Conservation (phyloP, 441 rosid species). For the Populus hybrid region DNA sequence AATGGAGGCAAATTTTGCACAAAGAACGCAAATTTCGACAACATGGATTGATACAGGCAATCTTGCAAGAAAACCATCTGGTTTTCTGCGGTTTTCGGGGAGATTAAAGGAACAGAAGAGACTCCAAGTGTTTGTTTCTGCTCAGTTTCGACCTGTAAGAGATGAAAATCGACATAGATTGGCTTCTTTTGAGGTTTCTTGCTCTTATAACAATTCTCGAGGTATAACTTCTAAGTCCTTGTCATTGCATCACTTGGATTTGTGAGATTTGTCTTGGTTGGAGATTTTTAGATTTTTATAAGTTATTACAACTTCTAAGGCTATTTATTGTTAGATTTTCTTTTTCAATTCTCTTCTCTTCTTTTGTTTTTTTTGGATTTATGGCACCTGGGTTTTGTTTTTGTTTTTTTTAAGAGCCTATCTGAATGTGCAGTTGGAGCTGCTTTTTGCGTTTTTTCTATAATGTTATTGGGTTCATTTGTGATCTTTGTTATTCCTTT, state of each 20-base stretch:
- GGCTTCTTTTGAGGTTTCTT: slow-evolving; percentile 38
- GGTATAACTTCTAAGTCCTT: slow-evolving; percentile 36
- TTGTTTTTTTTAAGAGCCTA: background rate
- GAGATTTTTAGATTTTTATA: background rate
- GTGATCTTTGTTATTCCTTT: background rate
- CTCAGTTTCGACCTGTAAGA: slow-evolving; percentile 33
- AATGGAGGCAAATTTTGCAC: slow-evolving; percentile 57
- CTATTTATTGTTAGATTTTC: background rate
- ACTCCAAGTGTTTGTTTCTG: slow-evolving; percentile 37
- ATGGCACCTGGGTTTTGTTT: background rate
- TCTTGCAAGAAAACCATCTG: slow-evolving; percentile 24
- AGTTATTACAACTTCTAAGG: background rate
- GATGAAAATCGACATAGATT: slow-evolving; percentile 32
- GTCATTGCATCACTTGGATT: background rate
- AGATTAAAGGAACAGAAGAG: slow-evolving; percentile 35
- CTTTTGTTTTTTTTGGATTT: background rate
- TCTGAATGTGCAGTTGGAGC: background rate
- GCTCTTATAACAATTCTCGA: slow-evolving; percentile 46
- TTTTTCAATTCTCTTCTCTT: too few species aligned
- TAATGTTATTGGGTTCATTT: background rate
- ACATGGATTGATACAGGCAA: slow-evolving; percentile 40
- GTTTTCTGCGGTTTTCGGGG: slow-evolving; percentile 34
- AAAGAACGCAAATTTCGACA: slow-evolving; percentile 38
- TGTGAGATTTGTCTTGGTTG: background rate
- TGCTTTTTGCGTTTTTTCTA: background rate